A percentile compares a stretch with the other conserved stretches of the same genome.
These are phyloP conservation scores for Epichloe scottii DNA, from an alignment of 2,329 filamentous ascomycete species.

Conservation along the genomic window DNA sequence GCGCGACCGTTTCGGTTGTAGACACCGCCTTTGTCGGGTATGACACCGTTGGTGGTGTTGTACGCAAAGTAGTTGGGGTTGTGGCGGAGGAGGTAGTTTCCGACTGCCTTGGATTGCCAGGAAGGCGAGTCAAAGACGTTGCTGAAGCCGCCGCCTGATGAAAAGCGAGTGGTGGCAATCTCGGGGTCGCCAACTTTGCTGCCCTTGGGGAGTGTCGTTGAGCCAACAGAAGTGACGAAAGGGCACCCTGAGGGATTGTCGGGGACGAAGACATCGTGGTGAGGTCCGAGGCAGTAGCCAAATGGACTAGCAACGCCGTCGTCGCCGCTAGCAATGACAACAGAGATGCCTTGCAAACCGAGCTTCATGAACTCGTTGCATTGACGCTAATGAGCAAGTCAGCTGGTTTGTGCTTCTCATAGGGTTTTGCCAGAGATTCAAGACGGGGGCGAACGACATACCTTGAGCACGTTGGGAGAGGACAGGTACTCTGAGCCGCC, in stretches of 20 bases:
- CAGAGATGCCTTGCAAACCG: slow-evolving; percentile 27
- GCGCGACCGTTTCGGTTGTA: slow-evolving; percentile 36
- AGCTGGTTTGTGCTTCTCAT: neutral
- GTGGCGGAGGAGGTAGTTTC: slow-evolving; percentile 7
- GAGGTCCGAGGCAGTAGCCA: slow-evolving; percentile 11
- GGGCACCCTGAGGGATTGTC: slow-evolving; percentile 34
- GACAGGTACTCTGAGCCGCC: slow-evolving; percentile 17
- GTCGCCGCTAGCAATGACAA: slow-evolving; percentile 26
- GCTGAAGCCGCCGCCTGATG: slow-evolving; percentile 35
- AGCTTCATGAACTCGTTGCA: slow-evolving; percentile 34
- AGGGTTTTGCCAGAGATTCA: too few relatives aligned
- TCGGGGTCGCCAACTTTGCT: slow-evolving; percentile 5
- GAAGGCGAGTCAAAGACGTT: slow-evolving; percentile 33
- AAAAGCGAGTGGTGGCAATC: slow-evolving; percentile 22
- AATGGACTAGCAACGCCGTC: slow-evolving; percentile 10
- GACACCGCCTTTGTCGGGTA: slow-evolving; percentile 8
- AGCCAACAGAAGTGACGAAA: slow-evolving; percentile 37
- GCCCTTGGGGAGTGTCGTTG: slow-evolving; percentile 24
- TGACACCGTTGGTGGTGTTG: slow-evolving; percentile 8
- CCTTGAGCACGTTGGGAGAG: slow-evolving; percentile 30
- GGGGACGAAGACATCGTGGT: slow-evolving; percentile 33
- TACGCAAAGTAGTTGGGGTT: slow-evolving; percentile 9
- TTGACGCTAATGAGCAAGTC: slow-evolving; percentile 17
- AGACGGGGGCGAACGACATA: neutral
- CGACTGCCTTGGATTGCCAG: slow-evolving; percentile 28